Base-by-base conservation (phyloP, 2,329 filamentous ascomycete genomes). In the Botryotinia calthae region DNA sequence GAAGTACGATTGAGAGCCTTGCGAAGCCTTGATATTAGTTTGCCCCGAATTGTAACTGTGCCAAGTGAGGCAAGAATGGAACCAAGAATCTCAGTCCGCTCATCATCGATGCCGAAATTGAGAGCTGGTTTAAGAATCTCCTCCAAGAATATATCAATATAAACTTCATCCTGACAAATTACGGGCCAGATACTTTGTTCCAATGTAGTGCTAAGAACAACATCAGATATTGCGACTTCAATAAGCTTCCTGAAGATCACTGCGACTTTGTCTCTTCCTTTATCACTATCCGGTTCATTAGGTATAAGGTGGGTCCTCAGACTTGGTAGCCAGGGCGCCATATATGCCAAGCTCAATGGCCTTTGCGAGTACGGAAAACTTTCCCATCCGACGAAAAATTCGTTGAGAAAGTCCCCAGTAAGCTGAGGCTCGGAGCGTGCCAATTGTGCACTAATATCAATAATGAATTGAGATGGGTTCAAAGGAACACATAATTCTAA, bases 311-410 rank as follows among this genome's bases (percentile, higher is more conserved):
- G 86, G 3, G 86, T 88, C 65, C 90, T 86, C 48, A 92, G 81
- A 20, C 89, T 87, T 9, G 87, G 84, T 54, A 92, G 83, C 90
- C 90, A 92, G 2, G 90, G 90, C 9, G 89, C 88, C 87, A 92
- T 90, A 78, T 92, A 92, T 9, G 89, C 87, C 44, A 92, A 83
- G 76, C 89, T 90, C 37, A 92, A 79, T 1, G 89, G 88, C 76
- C 90, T 89, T 78, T 92, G 90, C 72, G 91, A 87, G 48, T 90
- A 87, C 1, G 88, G 86, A 76, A 91, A 90, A 77, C 89, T 91
- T 76, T 91, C 89, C 90, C 90, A 92, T 28, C 90, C 89, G 37
- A 91, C 88, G 73, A 92, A 92, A 78, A 92, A 92, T 77, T 92
- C 90, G n/a, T 90, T 91, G 56, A 92, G 78, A 77, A 92, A 92